Evolutionary conservation across 108 stramenopile genomes (phyloP), one percentile per base, ranked within the genome.

Genomic region (Cyclotella atomus): DNA sequence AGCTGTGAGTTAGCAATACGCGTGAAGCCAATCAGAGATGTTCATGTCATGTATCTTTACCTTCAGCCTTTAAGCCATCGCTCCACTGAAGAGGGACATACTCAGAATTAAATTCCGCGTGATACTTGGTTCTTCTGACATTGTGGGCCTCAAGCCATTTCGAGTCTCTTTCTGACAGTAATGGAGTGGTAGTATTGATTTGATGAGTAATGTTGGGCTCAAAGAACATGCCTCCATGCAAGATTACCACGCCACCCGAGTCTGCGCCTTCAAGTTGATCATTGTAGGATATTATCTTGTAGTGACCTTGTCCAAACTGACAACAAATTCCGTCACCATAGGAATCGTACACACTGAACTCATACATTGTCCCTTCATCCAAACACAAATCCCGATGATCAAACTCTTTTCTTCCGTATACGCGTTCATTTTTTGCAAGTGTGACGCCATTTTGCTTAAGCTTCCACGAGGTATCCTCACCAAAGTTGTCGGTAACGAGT

Each of bases 31-130:
- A n/a, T n/a, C n/a, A n/a, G n/a, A n/a, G n/a, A n/a, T n/a, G n/a
- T n/a, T n/a, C n/a, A n/a, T n/a, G n/a, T n/a, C 38, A 52, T 21
- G 9, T 9, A 6, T 9, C 1, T 32, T 15, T 30, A 59, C 57
- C 57, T 32, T 76, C 76, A 16, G 59, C 68, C 43, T 77, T 63
- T 1, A 77, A 57, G 19, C 57, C 41, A 3, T 77, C 76, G 45
- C 68, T 70, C 76, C 76, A 77, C 35, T 55, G 60, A 32, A 77
- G 55, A 4, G 76, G 76, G 0, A 77, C 63, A 35, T 69, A 77
- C 19, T 56, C 30, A 23, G 43, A 53, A 8, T 70, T 47, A 52
- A 69, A 77, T 12, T 77, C 44, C 8, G 60, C 21, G 29, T 77
- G 76, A 52, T 67, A 77, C 20, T 69, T 66, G 29, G 49, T 62